phyloP scores from a whole-genome alignment of 768 basidiomycete species.

The Tephrocybe sp. region DNA sequence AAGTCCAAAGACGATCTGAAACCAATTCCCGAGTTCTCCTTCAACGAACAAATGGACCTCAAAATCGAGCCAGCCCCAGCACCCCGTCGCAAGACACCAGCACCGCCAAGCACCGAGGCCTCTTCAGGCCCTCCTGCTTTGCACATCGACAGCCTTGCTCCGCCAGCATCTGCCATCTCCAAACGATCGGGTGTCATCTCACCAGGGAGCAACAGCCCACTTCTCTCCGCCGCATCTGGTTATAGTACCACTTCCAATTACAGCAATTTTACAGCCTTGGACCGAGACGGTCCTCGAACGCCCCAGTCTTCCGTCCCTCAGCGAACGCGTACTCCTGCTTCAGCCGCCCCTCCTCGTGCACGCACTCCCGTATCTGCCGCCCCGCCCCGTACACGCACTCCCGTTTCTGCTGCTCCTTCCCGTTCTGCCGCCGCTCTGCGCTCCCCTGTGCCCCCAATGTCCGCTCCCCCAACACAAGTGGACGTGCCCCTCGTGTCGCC shows the following conservation, averaged over 20 bases:
- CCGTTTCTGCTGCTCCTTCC: slow-evolving; percentile 15
- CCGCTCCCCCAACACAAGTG: slow-evolving; percentile 8
- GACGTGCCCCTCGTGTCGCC: slow-evolving; percentile 32
- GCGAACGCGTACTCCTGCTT: slow-evolving; percentile 13
- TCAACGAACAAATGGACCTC: slow-evolving; percentile 28
- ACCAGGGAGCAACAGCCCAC: slow-evolving; percentile 17
- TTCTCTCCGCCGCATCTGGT: slow-evolving; percentile 19
- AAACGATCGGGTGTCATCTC: slow-evolving; percentile 15
- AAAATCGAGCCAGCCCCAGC: slow-evolving; percentile 23
- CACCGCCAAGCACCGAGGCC: slow-evolving; percentile 1
- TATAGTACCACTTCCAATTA: slow-evolving; percentile 14
- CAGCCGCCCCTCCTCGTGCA: slow-evolving; percentile 62
- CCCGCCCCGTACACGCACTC: slow-evolving; percentile 18
- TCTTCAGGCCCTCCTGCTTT: not conserved
- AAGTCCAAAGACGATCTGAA: slow-evolving; percentile 39
- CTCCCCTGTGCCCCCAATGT: slow-evolving; percentile 23
- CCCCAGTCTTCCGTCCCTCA: slow-evolving; percentile 12
- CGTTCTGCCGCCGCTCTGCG: slow-evolving; percentile 15
- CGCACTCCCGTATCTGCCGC: slow-evolving; percentile 36
- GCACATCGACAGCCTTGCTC: slow-evolving; percentile 14
- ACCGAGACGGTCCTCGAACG: slow-evolving; percentile 8
- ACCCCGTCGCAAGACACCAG: slow-evolving; percentile 17
- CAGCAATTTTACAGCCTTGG: slow-evolving; percentile 9
- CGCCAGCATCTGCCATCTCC: slow-evolving; percentile 15
- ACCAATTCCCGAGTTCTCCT: slow-evolving; percentile 29